A percentile compares a stretch with the other conserved stretches of the same genome.
These are phyloP conservation scores for Blastocystis sp. DNA, from an alignment of 352 stramenopile genomes.

Conservation along the genomic window DNA sequence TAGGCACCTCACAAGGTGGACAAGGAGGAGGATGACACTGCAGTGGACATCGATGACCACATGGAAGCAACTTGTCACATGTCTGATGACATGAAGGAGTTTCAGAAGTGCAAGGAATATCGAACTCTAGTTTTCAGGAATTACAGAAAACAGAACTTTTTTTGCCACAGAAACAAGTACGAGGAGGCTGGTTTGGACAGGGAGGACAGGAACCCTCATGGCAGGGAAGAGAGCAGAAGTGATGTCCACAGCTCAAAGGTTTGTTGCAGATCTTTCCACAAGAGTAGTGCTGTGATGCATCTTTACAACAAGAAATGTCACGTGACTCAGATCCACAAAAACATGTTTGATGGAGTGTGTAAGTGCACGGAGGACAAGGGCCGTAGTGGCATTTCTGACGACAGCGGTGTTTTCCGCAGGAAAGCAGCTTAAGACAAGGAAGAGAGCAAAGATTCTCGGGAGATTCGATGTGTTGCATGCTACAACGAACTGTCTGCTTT, in stretches of 20 bases:
- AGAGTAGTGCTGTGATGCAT: neutral
- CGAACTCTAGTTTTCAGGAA: neutral
- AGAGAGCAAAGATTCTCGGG: neutral
- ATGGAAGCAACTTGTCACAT: slow-evolving; percentile 33
- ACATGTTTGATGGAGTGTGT: neutral
- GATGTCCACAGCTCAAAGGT: neutral
- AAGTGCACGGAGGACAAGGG: slow-evolving; percentile 10
- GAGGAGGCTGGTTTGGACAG: slow-evolving; percentile 41
- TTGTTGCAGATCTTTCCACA: slow-evolving; percentile 41
- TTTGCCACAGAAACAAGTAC: slow-evolving; percentile 57
- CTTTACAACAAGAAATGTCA: neutral
- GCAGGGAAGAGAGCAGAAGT: neutral
- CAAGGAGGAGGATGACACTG: slow-evolving; percentile 17
- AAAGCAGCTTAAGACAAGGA: slow-evolving; percentile 13
- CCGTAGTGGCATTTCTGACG: slow-evolving; percentile 18
- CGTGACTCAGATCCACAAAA: slow-evolving; percentile 14
- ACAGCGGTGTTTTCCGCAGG: neutral
- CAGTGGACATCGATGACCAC: neutral
- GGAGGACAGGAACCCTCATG: slow-evolving; percentile 25
- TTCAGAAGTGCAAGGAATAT: neutral
- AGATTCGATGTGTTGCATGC: slow-evolving; percentile 32
- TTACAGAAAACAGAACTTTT: neutral
- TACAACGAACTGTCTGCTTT: slow-evolving; percentile 21
- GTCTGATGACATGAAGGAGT: slow-evolving; percentile 56
- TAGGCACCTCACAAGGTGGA: neutral